Base-by-base conservation (phyloP, 257 asterid genomes). In the Coffea canephora region DNA sequence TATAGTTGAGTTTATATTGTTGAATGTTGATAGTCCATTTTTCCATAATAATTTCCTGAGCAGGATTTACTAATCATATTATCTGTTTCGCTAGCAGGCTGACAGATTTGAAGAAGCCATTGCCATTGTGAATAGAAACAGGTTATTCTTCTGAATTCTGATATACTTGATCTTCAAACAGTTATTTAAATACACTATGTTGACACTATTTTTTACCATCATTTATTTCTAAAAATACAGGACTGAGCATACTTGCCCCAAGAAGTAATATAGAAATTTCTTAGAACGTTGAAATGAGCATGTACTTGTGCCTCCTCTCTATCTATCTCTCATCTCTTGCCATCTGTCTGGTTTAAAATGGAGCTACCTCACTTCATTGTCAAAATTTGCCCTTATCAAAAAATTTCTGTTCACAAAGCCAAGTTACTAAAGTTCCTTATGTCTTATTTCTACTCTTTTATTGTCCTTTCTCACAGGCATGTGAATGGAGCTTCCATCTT, bases 101-200 rank as follows among this genome's bases (percentile, higher is more conserved):
- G 84, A 79, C 75, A 85, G 80, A 77, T 78, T 87, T 46, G 90
- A 85, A 66, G 87, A 85, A 65, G 87, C 90, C 80, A 79, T 85
- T 81, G 73, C 87, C 48, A 79, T 85, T 74, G 87, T 87, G 59
- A 87, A 87, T 77, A 77, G 76, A 52, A 83, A 81, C 89, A 83
- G 82, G 90, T 87, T 39, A 82, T 71, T 80, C 67, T 61, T 54
- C 74, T 46, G 6, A 43, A 13, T 31, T 57, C 59, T 69, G 57
- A 18, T 75, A 23, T 48, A 67, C 69, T 73, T 71, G n/a, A n/a
- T 13, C 71, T 27, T 66, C 34, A 36, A 3, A 25, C 64, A 81
- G 3, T 31, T 25, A 36, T 18, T 76, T 39, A 14, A 21, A 6
- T 36, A 5, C 25, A 23, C 0, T 27, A 45, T 67, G 31, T 19